These are phyloP conservation scores for Phylloporus scabripes DNA, from an alignment of 768 basidiomycete genomes.

Conservation along the genomic window DNA sequence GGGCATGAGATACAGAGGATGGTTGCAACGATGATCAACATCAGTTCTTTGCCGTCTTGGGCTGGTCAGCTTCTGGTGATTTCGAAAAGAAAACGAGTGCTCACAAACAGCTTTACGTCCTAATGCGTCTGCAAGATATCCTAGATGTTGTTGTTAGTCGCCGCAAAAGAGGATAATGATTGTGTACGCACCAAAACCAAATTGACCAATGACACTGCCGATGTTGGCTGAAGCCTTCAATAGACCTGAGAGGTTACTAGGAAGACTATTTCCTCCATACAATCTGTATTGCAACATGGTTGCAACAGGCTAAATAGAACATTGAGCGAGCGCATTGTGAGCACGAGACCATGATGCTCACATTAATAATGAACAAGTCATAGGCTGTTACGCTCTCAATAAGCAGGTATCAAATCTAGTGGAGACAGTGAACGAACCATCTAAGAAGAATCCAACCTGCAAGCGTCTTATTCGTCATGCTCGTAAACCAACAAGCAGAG, in stretches of 20 bases:
- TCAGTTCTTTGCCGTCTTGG: constrained; percentile 70
- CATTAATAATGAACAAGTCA: constrained; percentile 68
- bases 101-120: constrained; percentile 66
- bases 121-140: constrained; percentile 59
- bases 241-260: constrained; percentile 52
- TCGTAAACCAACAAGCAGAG: background rate
- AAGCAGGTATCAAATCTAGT: background rate
- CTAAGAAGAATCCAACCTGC: constrained; percentile 67
- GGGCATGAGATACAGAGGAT: constrained; percentile 64
- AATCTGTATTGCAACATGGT: constrained; percentile 65
- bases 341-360: constrained; percentile 20
- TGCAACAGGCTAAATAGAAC: constrained; percentile 46
- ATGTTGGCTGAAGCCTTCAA: constrained; percentile 68
- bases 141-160: constrained; percentile 23
- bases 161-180: background rate
- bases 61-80: constrained; percentile 1
- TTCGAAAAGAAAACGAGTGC: constrained; percentile 3
- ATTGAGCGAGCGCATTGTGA: background rate
- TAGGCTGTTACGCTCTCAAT: constrained; percentile 44
- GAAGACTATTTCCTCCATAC: constrained; percentile 48
- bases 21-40: constrained; percentile 75
- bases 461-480: background rate
- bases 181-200: constrained; percentile 45
- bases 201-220: constrained; percentile 66
- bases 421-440: constrained; percentile 40